Percentiles rank a stretch among this genome's conserved stretches.
Conservation (phyloP, 768 basidiomycete genomes). For the Scleroderma bovista region DNA sequence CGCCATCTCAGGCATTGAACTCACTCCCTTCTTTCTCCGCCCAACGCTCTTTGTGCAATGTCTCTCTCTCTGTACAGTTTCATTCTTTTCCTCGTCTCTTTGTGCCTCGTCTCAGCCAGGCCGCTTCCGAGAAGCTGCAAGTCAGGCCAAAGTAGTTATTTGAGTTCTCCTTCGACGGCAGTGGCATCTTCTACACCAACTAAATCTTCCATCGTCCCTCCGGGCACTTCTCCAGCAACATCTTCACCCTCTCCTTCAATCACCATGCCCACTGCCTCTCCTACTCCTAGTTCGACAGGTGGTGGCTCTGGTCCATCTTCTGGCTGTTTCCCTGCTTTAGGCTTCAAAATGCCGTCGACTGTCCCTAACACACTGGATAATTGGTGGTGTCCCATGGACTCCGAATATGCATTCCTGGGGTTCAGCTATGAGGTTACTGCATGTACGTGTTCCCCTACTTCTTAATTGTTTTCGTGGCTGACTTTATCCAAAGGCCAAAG, state of each 20-base stretch:
- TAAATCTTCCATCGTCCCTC: neutral
- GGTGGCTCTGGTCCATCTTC: neutral
- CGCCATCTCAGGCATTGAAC: neutral
- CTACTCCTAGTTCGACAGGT: neutral
- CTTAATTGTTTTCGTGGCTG: constrained; percentile 2
- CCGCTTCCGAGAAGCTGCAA: constrained; percentile 12
- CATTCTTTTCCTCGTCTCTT: neutral
- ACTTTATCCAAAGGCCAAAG: constrained; percentile 48
- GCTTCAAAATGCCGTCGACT: constrained; percentile 50
- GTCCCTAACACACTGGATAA: constrained; percentile 40
- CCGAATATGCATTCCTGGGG: constrained; percentile 72
- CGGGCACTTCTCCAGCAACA: neutral
- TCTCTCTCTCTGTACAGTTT: neutral
- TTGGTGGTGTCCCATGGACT: constrained; percentile 62
- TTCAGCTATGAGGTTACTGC: constrained; percentile 71
- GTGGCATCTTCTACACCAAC: neutral
- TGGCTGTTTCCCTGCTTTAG: constrained; percentile 34
- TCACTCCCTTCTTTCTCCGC: neutral
- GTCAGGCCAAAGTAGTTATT: neutral
- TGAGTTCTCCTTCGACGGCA: neutral
- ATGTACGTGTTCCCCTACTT: constrained; percentile 37
- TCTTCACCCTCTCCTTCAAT: neutral
- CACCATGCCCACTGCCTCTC: neutral
- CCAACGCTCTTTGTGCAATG: neutral
- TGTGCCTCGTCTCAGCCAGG: constrained; percentile 5